Base-by-base conservation (phyloP, 768 basidiomycete species). In the Boletus vermiculosoides region DNA sequence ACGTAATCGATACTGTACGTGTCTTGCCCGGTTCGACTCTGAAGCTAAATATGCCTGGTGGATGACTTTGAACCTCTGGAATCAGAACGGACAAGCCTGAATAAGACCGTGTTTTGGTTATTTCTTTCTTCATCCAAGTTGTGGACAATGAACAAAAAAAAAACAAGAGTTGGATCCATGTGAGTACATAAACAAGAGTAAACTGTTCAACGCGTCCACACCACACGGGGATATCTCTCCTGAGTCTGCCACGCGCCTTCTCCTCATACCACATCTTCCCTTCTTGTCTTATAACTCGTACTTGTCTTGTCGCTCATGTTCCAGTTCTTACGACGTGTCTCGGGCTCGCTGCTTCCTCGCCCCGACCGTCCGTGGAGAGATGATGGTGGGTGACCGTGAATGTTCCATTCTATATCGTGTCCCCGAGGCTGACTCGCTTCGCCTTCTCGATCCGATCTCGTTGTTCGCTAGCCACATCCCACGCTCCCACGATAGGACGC, bases 291-390 rank as follows among this genome's bases (percentile, higher is more conserved):
- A 20, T 39, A n/a, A 0, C 12, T 5, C 36, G 10, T 22, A 1
- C 31, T 25, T 15, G 20, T 50, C 45, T 45, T 41, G 20, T 11
- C 16, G 2, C 5, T 41, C 54, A 74, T 90, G 88, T 88, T 88
- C 73, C 79, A 80, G 60, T 77, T 90, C 61, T 73, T 90, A 61
- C 80, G 88, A 62, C 84, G 87, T 45, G 84, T 90, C 58, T 90
- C 88, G 0, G 78, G 80, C 64, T 84, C 84, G 15, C 77, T 88
- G 22, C 81, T 88, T 63, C 84, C 85, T 28, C 82, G 88, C 52
- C 80, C 84, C 25, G 88, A 90, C 71, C 78, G 86, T 56, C 86
- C 87, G 34, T 90, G 88, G 89, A 79, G 80, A 63, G 87, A 90
- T 54, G 88, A 91, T 68, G 84, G 88, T 88, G 64, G 77, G 84